phyloP scores from a whole-genome alignment of 2,329 filamentous ascomycete genomes.

The Epichloe sibirici region DNA sequence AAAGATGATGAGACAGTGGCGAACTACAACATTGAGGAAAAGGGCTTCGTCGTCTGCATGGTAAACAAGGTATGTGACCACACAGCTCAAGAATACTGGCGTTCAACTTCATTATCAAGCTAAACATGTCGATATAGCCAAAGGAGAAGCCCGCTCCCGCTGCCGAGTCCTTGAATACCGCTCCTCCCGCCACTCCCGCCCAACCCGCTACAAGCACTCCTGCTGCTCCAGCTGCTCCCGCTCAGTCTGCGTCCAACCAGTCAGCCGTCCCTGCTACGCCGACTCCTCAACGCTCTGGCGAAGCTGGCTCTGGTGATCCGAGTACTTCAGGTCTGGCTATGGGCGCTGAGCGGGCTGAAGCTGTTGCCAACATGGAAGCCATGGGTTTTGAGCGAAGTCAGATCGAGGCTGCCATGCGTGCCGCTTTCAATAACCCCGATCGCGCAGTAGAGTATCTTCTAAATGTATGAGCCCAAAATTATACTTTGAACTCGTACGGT shows the following conservation, averaged over 20 bases:
- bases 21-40: slow-evolving; percentile 97
- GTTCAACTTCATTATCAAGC: not conserved
- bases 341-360: slow-evolving; percentile 68
- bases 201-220: slow-evolving; percentile 47
- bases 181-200: slow-evolving; percentile 46
- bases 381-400: slow-evolving; percentile 89
- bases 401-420: slow-evolving; percentile 89
- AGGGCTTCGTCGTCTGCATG: slow-evolving; percentile 98
- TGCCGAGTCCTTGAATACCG: slow-evolving; percentile 46
- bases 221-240: slow-evolving; percentile 34
- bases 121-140: slow-evolving; percentile 19
- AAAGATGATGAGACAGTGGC: slow-evolving; percentile 96
- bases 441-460: slow-evolving; percentile 93
- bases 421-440: slow-evolving; percentile 93
- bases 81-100: not conserved
- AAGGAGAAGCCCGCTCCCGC: slow-evolving; percentile 51
- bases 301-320: slow-evolving; percentile 27
- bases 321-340: slow-evolving; percentile 70
- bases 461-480: slow-evolving; percentile 44
- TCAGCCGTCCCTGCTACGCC: slow-evolving; percentile 39
- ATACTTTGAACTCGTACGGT: not conserved
- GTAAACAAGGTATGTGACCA: slow-evolving; percentile 66
- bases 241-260: slow-evolving; percentile 31
- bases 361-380: slow-evolving; percentile 84
- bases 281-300: slow-evolving; percentile 36